Percentiles rank a stretch among this genome's conserved stretches.
Conservation (phyloP, 164 flowering plant species). For the Aristolochia fimbriata region DNA sequence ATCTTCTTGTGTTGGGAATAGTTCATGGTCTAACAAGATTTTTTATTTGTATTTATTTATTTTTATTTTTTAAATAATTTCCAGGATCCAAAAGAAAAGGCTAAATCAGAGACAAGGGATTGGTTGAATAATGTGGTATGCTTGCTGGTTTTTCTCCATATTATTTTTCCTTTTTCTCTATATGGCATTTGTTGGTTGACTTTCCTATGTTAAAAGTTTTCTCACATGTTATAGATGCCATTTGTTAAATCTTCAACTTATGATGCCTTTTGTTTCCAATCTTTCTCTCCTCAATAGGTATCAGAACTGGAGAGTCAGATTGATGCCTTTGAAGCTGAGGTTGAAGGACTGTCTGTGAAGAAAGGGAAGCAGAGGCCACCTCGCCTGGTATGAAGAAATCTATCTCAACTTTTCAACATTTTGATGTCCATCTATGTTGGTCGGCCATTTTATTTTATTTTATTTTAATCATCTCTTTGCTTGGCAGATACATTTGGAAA, state of each 20-base stretch:
- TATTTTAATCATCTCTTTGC: not conserved
- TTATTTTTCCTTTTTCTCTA: not conserved
- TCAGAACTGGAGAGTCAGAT: conserved; percentile 86
- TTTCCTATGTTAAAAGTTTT: not conserved
- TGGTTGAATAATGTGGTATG: conserved; percentile 98
- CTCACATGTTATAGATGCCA: no score
- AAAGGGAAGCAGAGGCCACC: conserved; percentile 97
- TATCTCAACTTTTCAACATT: not conserved
- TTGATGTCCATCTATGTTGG: not conserved
- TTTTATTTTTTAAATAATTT: no score
- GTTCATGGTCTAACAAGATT: no score
- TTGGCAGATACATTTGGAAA: conserved; percentile 78
- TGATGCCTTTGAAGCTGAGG: conserved; percentile 90
- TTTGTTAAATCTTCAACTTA: no score
- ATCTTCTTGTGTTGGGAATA: no score
- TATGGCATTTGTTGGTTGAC: no score
- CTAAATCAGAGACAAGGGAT: conserved; percentile 96
- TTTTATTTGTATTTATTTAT: no score
- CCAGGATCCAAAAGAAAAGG: conserved; percentile 97
- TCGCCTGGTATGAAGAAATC: conserved; percentile 57
- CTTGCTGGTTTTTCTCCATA: conserved; percentile 1
- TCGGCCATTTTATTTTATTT: not conserved
- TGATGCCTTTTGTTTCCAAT: no score
- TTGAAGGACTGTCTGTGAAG: conserved; percentile 84
- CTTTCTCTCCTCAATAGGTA: conserved; percentile 39